Conservation (phyloP, 352 stramenopile genomes). For the Salisapilia sapeloensis region DNA sequence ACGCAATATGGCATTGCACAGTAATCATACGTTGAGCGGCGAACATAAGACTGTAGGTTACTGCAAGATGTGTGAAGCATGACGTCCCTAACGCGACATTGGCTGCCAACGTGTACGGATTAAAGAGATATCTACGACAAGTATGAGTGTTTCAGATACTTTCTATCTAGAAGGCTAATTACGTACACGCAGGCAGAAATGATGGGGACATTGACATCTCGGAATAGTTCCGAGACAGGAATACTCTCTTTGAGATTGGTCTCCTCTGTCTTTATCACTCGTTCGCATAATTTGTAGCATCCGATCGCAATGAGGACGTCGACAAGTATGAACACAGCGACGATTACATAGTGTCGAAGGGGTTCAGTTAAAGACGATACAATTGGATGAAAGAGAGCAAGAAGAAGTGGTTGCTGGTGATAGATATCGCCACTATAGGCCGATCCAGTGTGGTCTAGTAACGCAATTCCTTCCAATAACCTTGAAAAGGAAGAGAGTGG, state of each 20-base stretch:
- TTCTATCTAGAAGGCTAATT: no score
- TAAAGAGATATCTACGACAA: slow-evolving; percentile 34
- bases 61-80: slow-evolving; percentile 36
- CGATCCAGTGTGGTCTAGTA: slow-evolving; percentile 21
- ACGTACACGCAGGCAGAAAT: slow-evolving; percentile 37
- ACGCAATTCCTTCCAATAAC: slow-evolving; percentile 36
- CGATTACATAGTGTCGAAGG: slow-evolving; percentile 12
- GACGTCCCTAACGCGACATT: slow-evolving; percentile 54
- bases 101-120: slow-evolving; percentile 56
- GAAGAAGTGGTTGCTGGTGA: slow-evolving; percentile 67
- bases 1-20: neutral
- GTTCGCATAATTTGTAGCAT: slow-evolving; percentile 29
- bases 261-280: slow-evolving; percentile 26
- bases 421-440: slow-evolving; percentile 68
- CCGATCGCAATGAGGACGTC: slow-evolving; percentile 39
- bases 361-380: slow-evolving; percentile 6
- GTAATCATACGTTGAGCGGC: slow-evolving; percentile 27
- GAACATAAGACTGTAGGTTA: slow-evolving; percentile 58
- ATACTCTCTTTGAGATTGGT: slow-evolving; percentile 60
- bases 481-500: slow-evolving; percentile 39
- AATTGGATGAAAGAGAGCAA: slow-evolving; percentile 44
- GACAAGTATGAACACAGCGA: slow-evolving; percentile 23
- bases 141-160: no score
- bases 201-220: slow-evolving; percentile 15
- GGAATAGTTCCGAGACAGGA: slow-evolving; percentile 53